Evolutionary conservation across 257 asterid species (phyloP), one percentile per base, ranked within the genome.

Genomic region (Scutellaria barbata): DNA sequence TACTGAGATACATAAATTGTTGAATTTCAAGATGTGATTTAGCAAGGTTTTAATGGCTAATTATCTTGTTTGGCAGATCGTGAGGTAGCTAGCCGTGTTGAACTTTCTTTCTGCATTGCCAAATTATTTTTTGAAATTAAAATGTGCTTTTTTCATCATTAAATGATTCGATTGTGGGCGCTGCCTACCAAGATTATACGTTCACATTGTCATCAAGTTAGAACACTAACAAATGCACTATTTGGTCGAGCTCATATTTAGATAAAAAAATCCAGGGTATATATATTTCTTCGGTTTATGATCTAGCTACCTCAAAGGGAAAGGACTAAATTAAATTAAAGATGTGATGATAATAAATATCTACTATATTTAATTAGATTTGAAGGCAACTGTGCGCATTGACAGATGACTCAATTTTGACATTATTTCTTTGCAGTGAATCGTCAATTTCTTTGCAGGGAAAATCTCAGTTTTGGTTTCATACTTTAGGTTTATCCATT

Each of bases 351-450:
- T 1, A 1, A 30, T 65, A 42, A 12, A 46, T 37, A 66, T 39
- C 16, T 17, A 40, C 47, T 25, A 30, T 30, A 30, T 30, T 30
- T 30, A 30, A 2, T 4, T 2, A 30, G 7, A 22, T 68, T 50
- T 51, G 3, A 61, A 8, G 22, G 60, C 55, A 66, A 22, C 65
- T 76, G 35, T 30, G 5, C 35, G 4, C 40, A 33, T 55, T 63
- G 13, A 70, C 57, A 16, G 64, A 52, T 42, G 37, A 71, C 56
- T 69, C 16, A 57, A 20, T 56, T 30, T 35, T 17, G 54, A 37
- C 69, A 71, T 56, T 77, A 64, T 25, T 64, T 71, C 35, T 65
- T 40, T 63, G 63, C 65, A 46, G 73, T 25, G 57, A 55, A 62
- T 43, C 22, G 13, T 48, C 47, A 22, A 3, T 2, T 2, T 5